Base-by-base conservation (phyloP, 1,284 basidiomycete genomes). In the Rhodotorula mucilaginosa region DNA sequence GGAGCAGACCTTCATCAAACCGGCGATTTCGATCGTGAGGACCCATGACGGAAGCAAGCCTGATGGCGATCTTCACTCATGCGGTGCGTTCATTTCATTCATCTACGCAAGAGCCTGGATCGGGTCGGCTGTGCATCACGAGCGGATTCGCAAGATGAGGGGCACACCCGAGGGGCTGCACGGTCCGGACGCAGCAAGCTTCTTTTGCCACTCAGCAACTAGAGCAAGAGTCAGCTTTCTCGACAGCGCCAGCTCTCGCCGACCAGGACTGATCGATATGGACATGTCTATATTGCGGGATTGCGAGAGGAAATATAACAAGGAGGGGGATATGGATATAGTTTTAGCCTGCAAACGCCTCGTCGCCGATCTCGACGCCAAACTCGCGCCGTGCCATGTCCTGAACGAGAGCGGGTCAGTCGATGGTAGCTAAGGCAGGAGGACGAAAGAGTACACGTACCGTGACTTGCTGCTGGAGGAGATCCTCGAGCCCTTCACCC, bases 321-420 rank as follows among this genome's bases (percentile, higher is more conserved):
- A 39, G 56, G 2, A 5, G 48, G 18, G 18, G 39, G 51, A 18
- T 39, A 5, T 8, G 13, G 3, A 5, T 4, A 15, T 3, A 26
- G 10, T 19, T 23, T 51, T 47, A 72, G 2, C 70, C 70, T 4
- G 61, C 49, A 34, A 72, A 72, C 5, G 70, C 70, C 26, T 29
- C 48, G 23, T 68, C 67, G 51, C 65, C 70, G 23, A 72, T 64
- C 67, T 84, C 83, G 63, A 85, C 82, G 0, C 83, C 83, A 67
- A 84, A 82, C 74, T 84, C 83, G 47, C 82, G 81, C 67, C 80
- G 79, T 0, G 84, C 84, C 81, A 84, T 82, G 48, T 79, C 77
- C 68, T 75, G 65, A 39, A 16, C 19, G 5, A 46, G 7, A 80
- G 63, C 82, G 80, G 15, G 8, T 66, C 82, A 80, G 65, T 64